phyloP scores from a whole-genome alignment of 208 protist species.

The Trypanosoma cruzi region DNA sequence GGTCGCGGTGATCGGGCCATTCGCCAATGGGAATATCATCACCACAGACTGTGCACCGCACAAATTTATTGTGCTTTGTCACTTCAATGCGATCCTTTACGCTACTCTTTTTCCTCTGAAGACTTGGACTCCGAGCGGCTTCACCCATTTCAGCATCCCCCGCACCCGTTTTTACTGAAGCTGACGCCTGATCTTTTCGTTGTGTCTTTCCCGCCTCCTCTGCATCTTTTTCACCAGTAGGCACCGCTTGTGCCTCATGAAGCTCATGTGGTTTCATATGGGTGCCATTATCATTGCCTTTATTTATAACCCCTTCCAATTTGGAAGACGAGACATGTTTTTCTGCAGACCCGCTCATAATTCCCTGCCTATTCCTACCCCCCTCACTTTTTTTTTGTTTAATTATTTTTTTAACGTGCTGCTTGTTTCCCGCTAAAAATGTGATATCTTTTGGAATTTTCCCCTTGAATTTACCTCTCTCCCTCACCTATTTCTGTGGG shows the following conservation, averaged over 20 bases:
- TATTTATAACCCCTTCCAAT: neutral
- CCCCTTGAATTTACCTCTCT: neutral
- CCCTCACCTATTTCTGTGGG: neutral
- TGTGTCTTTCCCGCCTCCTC: neutral
- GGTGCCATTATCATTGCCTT: too few relatives aligned
- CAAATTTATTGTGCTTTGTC: slow-evolving; percentile 30
- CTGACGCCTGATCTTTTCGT: neutral
- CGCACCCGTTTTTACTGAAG: neutral
- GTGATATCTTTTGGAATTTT: neutral
- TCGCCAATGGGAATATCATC: slow-evolving; percentile 68
- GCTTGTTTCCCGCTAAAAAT: too few relatives aligned
- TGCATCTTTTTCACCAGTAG: neutral
- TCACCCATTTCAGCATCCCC: neutral
- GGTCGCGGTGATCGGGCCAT: slow-evolving; percentile 79
- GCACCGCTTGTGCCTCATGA: neutral
- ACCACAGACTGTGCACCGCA: slow-evolving; percentile 62
- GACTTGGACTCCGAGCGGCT: neutral
- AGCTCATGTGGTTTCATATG: neutral
- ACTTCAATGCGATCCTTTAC: slow-evolving; percentile 57
- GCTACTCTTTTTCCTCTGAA: slow-evolving; percentile 15
- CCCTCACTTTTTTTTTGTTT: too few relatives aligned
- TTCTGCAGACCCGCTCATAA: neutral
- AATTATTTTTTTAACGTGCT: too few relatives aligned
- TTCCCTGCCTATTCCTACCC: slow-evolving; percentile 3
- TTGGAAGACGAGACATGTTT: neutral